A percentile compares a stretch with the other conserved stretches of the same genome.
Conservation (phyloP, 805 yeast genomes). For the Cyberlindnera mycetangii region DNA sequence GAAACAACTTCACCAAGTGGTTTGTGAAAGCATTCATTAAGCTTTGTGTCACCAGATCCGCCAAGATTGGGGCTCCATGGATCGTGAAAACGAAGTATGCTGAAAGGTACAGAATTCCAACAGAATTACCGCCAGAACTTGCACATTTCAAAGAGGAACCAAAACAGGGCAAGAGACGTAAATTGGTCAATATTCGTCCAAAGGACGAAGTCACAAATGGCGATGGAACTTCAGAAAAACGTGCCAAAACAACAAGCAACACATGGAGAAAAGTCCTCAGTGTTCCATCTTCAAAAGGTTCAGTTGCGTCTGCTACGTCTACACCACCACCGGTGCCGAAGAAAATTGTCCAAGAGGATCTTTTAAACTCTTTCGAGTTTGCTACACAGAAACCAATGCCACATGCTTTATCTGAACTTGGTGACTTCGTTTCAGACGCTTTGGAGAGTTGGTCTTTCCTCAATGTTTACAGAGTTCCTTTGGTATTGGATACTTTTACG, state of each 20-base stretch:
- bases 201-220: constrained; percentile 7
- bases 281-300: neutral
- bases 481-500: constrained; percentile 67
- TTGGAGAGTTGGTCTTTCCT: constrained; percentile 75
- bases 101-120: constrained; percentile 59
- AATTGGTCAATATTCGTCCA: constrained; percentile 9
- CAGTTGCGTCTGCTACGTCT: neutral
- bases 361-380: constrained; percentile 20
- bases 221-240: constrained; percentile 12
- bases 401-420: constrained; percentile 14
- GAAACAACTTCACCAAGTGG: constrained; percentile 87
- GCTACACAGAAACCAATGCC: constrained; percentile 23
- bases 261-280: constrained; percentile 7
- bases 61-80: constrained; percentile 95
- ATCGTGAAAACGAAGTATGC: constrained; percentile 80
- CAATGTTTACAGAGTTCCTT: constrained; percentile 63
- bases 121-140: constrained; percentile 55
- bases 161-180: constrained; percentile 15
- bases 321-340: constrained; percentile 19
- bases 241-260: constrained; percentile 1
- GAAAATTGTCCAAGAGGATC: constrained; percentile 23
- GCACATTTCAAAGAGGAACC: constrained; percentile 30
- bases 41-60: constrained; percentile 60
- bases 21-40: constrained; percentile 85
- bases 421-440: constrained; percentile 35